These are phyloP conservation scores for Penicillium crystallinum DNA, from an alignment of 495 filamentous ascomycete species.

Conservation along the genomic window DNA sequence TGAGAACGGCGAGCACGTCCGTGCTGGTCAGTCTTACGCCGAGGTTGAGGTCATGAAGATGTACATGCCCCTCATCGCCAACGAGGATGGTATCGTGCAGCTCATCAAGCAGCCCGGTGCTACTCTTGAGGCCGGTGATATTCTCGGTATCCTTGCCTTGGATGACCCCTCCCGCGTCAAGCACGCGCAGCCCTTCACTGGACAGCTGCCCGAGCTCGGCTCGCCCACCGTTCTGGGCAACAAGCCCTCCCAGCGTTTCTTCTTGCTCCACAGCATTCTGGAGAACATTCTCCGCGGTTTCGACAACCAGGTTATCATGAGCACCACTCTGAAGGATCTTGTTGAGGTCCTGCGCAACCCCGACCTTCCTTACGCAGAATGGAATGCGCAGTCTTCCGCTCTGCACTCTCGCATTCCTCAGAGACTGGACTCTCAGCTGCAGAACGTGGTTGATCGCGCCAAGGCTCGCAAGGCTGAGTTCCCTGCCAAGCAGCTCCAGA, in stretches of 20 bases:
- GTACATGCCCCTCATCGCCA: slow-evolving; percentile 98
- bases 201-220: slow-evolving; percentile 83
- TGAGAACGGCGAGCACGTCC: slow-evolving; percentile 93
- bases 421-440: slow-evolving; percentile 77
- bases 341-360: slow-evolving; percentile 83
- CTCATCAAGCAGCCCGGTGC: slow-evolving; percentile 98
- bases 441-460: slow-evolving; percentile 78
- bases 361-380: slow-evolving; percentile 93
- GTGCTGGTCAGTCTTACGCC: slow-evolving; percentile 87
- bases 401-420: slow-evolving; percentile 94
- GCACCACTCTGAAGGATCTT: slow-evolving; percentile 77
- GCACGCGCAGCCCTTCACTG: slow-evolving; percentile 93
- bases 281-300: slow-evolving; percentile 88
- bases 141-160: slow-evolving; percentile 93
- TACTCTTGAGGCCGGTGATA: slow-evolving; percentile 96
- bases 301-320: slow-evolving; percentile 98
- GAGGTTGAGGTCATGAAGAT: slow-evolving; percentile 99
- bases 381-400: slow-evolving; percentile 89
- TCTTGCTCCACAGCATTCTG: slow-evolving; percentile 69
- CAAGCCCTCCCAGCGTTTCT: slow-evolving; percentile 89
- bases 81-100: slow-evolving; percentile 95
- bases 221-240: slow-evolving; percentile 78
- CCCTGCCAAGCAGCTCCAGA: slow-evolving; percentile 80
- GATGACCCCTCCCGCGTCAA: slow-evolving; percentile 97
- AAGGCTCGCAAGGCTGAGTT: slow-evolving; percentile 76